A percentile compares a stretch with the other conserved stretches of the same genome.
These are phyloP conservation scores for Acanthamoeba sp. DNA, from an alignment of 208 protist species.

Conservation along the genomic window DNA sequence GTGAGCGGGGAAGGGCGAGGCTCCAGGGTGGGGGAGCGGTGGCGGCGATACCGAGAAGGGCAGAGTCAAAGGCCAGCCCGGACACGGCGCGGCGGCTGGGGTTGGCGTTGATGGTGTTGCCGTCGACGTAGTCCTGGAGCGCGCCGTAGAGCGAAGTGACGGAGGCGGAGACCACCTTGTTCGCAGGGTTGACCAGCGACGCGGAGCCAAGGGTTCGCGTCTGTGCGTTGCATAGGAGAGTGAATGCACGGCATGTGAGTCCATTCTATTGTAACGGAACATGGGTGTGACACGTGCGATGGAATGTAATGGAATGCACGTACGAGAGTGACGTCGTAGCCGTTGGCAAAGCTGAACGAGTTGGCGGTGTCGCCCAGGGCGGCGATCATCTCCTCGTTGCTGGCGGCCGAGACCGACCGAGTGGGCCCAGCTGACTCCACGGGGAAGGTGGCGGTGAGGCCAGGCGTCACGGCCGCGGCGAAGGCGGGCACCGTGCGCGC, in stretches of 20 bases:
- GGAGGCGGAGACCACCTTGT: background rate
- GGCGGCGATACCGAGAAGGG: background rate
- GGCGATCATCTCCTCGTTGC: background rate
- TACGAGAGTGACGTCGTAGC: conserved; percentile 9
- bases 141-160: background rate
- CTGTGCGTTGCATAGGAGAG: no score
- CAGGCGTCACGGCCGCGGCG: background rate
- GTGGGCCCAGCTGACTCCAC: background rate
- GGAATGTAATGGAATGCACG: background rate
- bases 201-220: background rate
- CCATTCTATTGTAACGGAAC: no score
- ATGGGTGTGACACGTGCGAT: no score
- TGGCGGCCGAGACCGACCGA: background rate
- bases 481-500: background rate
- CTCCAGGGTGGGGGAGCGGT: no score
- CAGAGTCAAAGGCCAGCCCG: background rate
- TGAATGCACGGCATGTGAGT: background rate
- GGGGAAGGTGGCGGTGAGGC: background rate
- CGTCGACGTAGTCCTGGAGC: background rate
- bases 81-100: background rate
- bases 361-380: background rate
- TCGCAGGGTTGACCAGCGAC: background rate
- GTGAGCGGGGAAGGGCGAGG: no score
- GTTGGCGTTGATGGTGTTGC: background rate
- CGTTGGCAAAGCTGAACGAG: background rate